Base-by-base conservation (phyloP, 1,139 yeast species). In the Pichia sp. region DNA sequence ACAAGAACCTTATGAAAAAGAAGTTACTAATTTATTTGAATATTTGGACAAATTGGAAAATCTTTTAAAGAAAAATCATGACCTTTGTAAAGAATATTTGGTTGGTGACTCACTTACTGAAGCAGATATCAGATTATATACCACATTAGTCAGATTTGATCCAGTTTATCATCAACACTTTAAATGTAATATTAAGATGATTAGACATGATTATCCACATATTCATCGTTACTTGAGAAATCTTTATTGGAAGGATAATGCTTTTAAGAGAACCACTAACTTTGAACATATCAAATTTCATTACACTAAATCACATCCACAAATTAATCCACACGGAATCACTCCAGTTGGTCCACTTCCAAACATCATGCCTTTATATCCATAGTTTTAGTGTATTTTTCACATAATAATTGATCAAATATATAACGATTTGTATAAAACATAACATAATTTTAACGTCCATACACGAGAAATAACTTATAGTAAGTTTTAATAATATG, bases 271-370 rank as follows among this genome's bases (percentile, higher is more conserved):
- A 32, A 86, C 96, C 14, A 87, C 95, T 18, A 70, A 85, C 60
- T 87, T 89, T 57, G 85, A 82, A 35, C 97, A 89, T 62, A 89
- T 89, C 68, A 89, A 89, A 64, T 68, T 69, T 53, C 96, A 89
- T 63, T 91, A 89, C 68, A 87, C 96, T 38, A 77, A 73, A 63
- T 80, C 93, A 19, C 97, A 89, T 62, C 61, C 74, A 41, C 73
- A 72, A 40, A 82, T 87, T 61, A 91, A 91, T 60, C 96, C 95
- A 7, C 66, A 70, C 49, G 81, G 83, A 2, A 82, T 91, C 50
- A 84, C 96, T 2, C 95, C 97, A 7, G 59, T 82, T 33, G 98
- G 98, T 3, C 98, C 98, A 16, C 55, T 81, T 36, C 95, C 95
- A 30, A 65, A 85, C 55, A 83, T 87, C 47, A 58, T 69, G 49